Evolutionary conservation across 2,329 filamentous ascomycete genomes (phyloP), one percentile per base, ranked within the genome.

Genomic region (Drechmeria coniospora): DNA sequence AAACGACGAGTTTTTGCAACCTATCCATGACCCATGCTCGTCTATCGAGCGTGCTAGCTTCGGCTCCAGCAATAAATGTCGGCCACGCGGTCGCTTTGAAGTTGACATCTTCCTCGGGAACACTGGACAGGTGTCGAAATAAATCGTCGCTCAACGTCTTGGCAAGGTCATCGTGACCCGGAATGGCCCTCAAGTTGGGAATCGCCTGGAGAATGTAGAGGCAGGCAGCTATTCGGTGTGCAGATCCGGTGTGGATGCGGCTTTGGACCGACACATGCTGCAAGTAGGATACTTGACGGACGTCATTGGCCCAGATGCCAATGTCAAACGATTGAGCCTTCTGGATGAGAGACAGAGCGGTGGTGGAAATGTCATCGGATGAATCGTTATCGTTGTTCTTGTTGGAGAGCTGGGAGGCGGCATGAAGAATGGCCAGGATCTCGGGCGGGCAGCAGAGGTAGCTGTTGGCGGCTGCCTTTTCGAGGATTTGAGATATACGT

Each of bases 21-120:
- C 61, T 56, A 15, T 61, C 45, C 41, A 61, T 53, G 25, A 64
- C 59, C 64, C 63, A 69, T 3, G 49, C 49, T 19, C 63, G 54
- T 33, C 54, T 52, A 15, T 41, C 44, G 0, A 43, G 44, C 5
- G 60, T 53, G 23, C 51, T 53, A 0, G 60, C 58, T 29, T 67
- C 63, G 0, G 65, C 65, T 2, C 65, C 67, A 5, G 61, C 63
- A 5, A 72, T 53, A 29, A 73, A 72, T 0, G 65, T 59, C 0
- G 66, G 63, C 65, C 65, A 72, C 1, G 61, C 57, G 4, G 64
- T 67, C 0, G 62, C 65, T 37, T 71, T 72, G 48, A 68, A 61
- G 13, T 68, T 57, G 2, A 55, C 51, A 25, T 71, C 63, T 2
- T 59, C 50, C 7, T 59, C 52, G 1, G 57, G 56, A 3, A 73